Percentiles rank a stretch among this genome's conserved stretches.
These are phyloP conservation scores for Mycosarcoma mackinlayi DNA, from an alignment of 1,284 basidiomycete genomes.

Conservation along the genomic window DNA sequence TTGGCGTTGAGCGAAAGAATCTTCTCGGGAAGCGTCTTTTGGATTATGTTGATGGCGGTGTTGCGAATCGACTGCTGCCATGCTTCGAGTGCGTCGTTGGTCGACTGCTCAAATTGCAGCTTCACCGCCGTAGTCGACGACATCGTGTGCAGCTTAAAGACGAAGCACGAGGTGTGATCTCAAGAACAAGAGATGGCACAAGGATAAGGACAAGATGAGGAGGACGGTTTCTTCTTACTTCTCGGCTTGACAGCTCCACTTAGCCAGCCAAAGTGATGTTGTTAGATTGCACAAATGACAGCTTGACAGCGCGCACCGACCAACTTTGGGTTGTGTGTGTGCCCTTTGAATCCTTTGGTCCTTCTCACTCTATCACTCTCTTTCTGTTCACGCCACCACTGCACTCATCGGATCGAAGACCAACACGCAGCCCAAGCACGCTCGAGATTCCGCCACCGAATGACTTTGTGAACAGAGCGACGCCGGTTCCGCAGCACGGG, in stretches of 20 bases:
- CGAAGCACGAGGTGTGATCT: not conserved
- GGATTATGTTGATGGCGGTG: conserved; percentile 44
- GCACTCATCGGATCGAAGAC: no score
- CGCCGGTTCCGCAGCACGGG: no score
- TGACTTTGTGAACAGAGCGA: not conserved
- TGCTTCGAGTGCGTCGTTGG: conserved; percentile 33
- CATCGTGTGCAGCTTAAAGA: conserved; percentile 11
- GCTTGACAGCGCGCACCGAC: conserved; percentile 2
- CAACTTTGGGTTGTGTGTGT: not conserved
- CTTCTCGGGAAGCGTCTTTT: conserved; percentile 42
- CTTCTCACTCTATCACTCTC: not conserved
- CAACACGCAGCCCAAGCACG: no score
- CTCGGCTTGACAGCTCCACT: not conserved
- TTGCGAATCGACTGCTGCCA: conserved; percentile 41
- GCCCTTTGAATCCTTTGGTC: not conserved
- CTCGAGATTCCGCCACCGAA: no score
- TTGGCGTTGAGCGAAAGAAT: conserved; percentile 45
- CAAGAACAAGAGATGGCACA: not conserved
- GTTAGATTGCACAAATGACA: no score
- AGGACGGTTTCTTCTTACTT: not conserved
- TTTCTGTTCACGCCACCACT: not conserved
- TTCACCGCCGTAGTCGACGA: conserved; percentile 28
- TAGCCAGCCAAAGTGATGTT: not conserved
- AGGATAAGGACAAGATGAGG: not conserved
- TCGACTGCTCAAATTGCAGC: conserved; percentile 40